Evolutionary conservation across 176 grass and related monocot species (phyloP), one percentile per base, ranked within the genome.

Genomic region (Oryza glaberrima): DNA sequence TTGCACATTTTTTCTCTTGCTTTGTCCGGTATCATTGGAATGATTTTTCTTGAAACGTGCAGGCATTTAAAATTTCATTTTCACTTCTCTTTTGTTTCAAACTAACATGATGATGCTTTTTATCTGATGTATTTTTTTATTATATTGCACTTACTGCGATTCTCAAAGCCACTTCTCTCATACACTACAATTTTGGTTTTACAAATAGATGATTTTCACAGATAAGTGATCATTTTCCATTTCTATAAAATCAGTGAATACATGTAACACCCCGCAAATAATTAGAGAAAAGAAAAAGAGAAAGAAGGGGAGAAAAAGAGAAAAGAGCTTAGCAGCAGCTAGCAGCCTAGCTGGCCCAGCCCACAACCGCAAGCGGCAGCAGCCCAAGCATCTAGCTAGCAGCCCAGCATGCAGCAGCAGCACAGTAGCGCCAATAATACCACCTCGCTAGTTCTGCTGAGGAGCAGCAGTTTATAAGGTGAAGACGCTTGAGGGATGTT

Each of bases 111-210:
- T 7, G 20, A 68, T 68, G 14, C 5, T 16, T 54, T 73, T 19
- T 8, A 41, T 52, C 64, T 54, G 63, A 54, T 54, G 72, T 52
- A 4, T 45, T 84, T 68, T 34, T 66, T 49, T 35, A 36, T 71
- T 54, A 69, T 54, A 49, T 23, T 63, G 64, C 65, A 38, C 11
- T 75, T 48, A 2, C n/a, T 38, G 26, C 1, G n/a, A 65, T 0
- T 83, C 54, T 64, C 81, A 65, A 13, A 23, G n/a, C 44, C 73
- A 23, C 26, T 65, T 75, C 41, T 65, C 20, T 73, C 56, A 74
- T 43, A 74, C 2, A 25, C 25, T 74, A 74, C 54, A 74, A 35
- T 4, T 47, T 83, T 7, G 43, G 61, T 66, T 83, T 65, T 74
- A 32, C 22, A 28, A 75, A 32, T 23, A 48, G 2, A 47, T n/a